Evolutionary conservation across 2,329 filamentous ascomycete genomes (phyloP), one percentile per base, ranked within the genome.

Genomic region (Volutella citrinella): DNA sequence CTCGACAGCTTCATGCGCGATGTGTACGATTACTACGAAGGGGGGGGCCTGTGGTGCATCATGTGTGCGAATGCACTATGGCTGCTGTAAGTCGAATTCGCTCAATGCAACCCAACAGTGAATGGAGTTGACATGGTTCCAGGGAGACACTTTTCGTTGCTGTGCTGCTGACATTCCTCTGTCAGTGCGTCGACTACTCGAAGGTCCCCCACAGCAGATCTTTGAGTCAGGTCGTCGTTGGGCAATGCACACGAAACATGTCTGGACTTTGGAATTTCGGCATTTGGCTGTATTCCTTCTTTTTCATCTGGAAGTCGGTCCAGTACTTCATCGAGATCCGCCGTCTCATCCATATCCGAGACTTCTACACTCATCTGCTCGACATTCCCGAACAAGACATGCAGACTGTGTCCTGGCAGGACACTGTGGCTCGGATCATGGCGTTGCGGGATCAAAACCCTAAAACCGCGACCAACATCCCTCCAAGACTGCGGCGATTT

Each of bases 361-460:
- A 93, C 58, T 96, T 95, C 60, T 96, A 87, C 56, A 71, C 81
- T 18, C 73, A 94, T 54, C 74, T 95, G 5, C 76, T 96, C 9
- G 84, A 86, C 23, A 88, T 96, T 26, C 85, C 86, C 0, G 76
- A 79, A 38, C 74, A 83, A 36, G 90, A 96, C 50, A 93, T 96
- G 65, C 90, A 96, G 60, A 94, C 88, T 0, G 85, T 95, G 31
- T 91, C 90, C 6, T 96, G 90, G 90, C 87, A 95, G 55, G 84
- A 93, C 45, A 77, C 95, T 17, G 89, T 96, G 15, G 84, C 80
- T 40, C 82, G 88, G 21, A 74, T 96, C 40, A 95, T 95, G 78
- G 77, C 80, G 7, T 63, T 96, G 15, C 77, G 90, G 42, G 88
- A 95, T 54, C 75, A 87, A 19, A 95, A 96, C 50, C 80, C 90